Evolutionary conservation across 345 rosid genomes (phyloP).

Genomic region (Bruguiera gymnorhiza): DNA sequence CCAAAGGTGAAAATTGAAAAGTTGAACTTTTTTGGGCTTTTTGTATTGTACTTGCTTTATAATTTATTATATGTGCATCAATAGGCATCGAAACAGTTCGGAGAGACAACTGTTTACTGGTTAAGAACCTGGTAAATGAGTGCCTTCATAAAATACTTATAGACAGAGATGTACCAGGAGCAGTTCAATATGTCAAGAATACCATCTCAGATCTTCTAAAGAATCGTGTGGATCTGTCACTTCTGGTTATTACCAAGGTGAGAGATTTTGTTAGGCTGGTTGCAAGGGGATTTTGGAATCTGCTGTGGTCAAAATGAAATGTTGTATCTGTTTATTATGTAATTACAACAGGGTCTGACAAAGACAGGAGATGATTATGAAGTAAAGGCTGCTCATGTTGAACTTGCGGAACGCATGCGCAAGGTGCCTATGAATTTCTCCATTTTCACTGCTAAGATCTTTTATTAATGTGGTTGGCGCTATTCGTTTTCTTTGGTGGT

Average conservation of each 20-base stretch:
- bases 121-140: conserved; percentile 86
- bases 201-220: conserved; percentile 94
- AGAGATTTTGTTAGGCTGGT: conserved; percentile 14
- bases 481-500: background rate
- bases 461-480: background rate
- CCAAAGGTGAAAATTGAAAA: conserved; percentile 60
- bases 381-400: conserved; percentile 93
- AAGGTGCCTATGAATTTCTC: conserved; percentile 45
- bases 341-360: conserved; percentile 70
- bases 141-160: conserved; percentile 88
- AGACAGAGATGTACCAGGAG: conserved; percentile 81
- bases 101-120: conserved; percentile 96
- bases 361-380: conserved; percentile 95
- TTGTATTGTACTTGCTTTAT: conserved; percentile 4
- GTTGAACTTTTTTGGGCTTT: conserved; percentile 15
- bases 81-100: conserved; percentile 97
- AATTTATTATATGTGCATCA: conserved; percentile 17
- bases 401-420: conserved; percentile 99
- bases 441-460: background rate
- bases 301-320: background rate
- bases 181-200: conserved; percentile 83
- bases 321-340: conserved; percentile 14
- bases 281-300: background rate
- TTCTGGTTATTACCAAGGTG: conserved; percentile 96
- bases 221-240: conserved; percentile 97